Conservation (phyloP, 768 basidiomycete genomes). For the Leccinum broughii region DNA sequence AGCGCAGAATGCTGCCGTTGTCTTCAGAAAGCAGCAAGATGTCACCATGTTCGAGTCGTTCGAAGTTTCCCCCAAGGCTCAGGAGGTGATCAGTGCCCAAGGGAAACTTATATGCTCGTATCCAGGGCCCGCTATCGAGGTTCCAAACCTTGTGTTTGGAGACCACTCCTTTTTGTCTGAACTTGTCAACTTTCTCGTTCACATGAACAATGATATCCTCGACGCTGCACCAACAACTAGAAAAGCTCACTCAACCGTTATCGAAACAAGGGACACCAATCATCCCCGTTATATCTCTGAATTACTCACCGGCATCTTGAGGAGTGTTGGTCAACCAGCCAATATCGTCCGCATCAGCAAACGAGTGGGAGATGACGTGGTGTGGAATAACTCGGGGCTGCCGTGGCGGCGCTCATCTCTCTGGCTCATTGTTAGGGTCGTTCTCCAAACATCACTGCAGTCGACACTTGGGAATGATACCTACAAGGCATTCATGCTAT, state of each 20-base stretch:
- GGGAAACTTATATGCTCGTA: conserved; percentile 48
- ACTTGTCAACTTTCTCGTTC: conserved; percentile 39
- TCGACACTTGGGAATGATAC: conserved; percentile 10
- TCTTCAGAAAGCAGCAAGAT: conserved; percentile 33
- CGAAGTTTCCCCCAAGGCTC: conserved; percentile 40
- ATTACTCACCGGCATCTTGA: not conserved
- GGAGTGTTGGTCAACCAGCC: not conserved
- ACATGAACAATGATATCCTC: conserved; percentile 35
- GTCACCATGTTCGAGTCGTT: conserved; percentile 42
- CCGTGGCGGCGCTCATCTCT: conserved; percentile 37
- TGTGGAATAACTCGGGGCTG: conserved; percentile 4
- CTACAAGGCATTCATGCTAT: conserved; percentile 53
- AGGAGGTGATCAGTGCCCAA: conserved; percentile 33
- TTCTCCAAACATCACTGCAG: conserved; percentile 34
- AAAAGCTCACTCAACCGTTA: conserved; percentile 10
- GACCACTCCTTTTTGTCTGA: conserved; percentile 35
- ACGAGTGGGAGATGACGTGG: conserved; percentile 7
- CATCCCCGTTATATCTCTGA: not conserved
- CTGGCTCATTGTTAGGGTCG: conserved; percentile 38
- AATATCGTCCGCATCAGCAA: not conserved
- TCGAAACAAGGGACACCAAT: conserved; percentile 6
- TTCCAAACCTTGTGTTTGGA: conserved; percentile 32
- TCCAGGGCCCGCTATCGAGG: conserved; percentile 43
- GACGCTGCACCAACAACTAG: conserved; percentile 17
- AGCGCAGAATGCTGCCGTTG: conserved; percentile 48